Base-by-base conservation (phyloP, 495 filamentous ascomycete genomes). In the Penicillium lividum region DNA sequence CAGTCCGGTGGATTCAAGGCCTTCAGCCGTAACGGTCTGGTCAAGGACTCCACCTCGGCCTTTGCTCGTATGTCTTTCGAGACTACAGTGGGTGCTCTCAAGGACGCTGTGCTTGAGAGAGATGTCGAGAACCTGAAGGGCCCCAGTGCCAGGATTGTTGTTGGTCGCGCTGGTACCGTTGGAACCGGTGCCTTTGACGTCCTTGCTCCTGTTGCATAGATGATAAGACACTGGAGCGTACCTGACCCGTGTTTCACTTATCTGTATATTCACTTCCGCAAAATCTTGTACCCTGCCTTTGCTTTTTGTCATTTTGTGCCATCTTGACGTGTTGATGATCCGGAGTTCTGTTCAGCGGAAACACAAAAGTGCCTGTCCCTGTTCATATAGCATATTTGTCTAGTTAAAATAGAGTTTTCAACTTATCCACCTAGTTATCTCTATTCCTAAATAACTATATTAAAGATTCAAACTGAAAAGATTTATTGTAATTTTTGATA, bases 41-140 rank as follows among this genome's bases (percentile, higher is more conserved):
- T 80, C 48, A 89, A 86, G 69, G 83, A 88, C 57, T 89, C 87
- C 66, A 86, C 90, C 15, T 93, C 88, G 52, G 92, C 94, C 1
- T 92, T 98, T 60, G 88, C 93, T 73, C 97, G 97, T 82, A 97
- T 97, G 92, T 95, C 90, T 72, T 98, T 97, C 78, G 93, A 99
- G 81, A 98, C 94, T 6, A 98, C 94, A 22, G 83, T 96, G 34
- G 89, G 88, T 2, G 97, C 96, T 77, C 80, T 98, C 71, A 90
- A 87, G 70, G 93, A 97, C 62, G 92, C 93, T 28, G 91, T 96
- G 16, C 71, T 93, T 43, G 92, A 97, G 64, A 84, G 89, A 51
- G 94, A 96, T 71, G 89, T 85, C 80, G 94, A 99, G 74, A 88
- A 90, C 66, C 80, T 99, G 53, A 87, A 81, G 57, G 90, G 86